Evolutionary conservation across 306 rosid species (phyloP).

Genomic region (Rosa chinensis): DNA sequence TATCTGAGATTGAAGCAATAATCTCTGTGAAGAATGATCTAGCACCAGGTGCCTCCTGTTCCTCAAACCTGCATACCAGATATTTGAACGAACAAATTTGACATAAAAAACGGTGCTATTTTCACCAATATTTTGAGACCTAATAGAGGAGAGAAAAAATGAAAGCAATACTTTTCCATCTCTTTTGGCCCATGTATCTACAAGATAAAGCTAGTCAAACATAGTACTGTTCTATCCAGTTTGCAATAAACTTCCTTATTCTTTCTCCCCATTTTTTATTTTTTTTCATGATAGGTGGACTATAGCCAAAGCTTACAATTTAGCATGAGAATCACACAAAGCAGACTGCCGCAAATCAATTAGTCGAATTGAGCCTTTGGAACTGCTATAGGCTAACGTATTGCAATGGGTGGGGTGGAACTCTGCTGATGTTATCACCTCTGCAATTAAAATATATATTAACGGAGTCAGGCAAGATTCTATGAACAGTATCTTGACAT

Average conservation of each 20-base stretch:
- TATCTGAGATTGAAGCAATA: conserved; percentile 96
- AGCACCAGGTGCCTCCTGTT: conserved; percentile 92
- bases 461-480: conserved; percentile 20
- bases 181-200: not conserved
- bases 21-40: conserved; percentile 96
- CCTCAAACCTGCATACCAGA: conserved; percentile 80
- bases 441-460: conserved; percentile 47
- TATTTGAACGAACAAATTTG: not conserved
- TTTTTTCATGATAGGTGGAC: not conserved
- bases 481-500: conserved; percentile 8
- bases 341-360: conserved; percentile 99
- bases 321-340: conserved; percentile 91
- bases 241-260: not conserved
- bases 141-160: not conserved
- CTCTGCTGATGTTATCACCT: conserved; percentile 99
- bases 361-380: conserved; percentile 96
- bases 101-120: not conserved
- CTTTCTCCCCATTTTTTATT: not conserved
- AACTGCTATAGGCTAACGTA: conserved; percentile 93
- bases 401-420: conserved; percentile 97
- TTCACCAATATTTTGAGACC: not conserved
- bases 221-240: not conserved
- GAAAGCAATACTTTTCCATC: not conserved
- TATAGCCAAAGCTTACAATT: conserved; percentile 58
- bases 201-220: not conserved